Conservation (phyloP, 306 rosid genomes). For the Cucurbita pepo region DNA sequence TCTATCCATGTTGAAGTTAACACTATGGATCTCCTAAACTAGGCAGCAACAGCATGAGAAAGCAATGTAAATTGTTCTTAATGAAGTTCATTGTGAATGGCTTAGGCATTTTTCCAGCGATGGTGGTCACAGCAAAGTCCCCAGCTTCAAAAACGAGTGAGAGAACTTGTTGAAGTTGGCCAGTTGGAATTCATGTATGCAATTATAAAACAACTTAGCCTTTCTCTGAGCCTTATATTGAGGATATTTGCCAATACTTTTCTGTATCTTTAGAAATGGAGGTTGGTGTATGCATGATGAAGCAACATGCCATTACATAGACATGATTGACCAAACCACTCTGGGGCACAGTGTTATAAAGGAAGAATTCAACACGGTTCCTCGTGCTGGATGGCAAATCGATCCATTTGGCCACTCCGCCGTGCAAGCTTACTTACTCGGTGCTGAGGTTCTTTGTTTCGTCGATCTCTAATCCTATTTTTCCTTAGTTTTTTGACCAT, state of each 20-base stretch:
- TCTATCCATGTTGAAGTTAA: background rate
- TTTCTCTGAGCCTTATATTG: background rate
- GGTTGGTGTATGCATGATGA: conserved; percentile 99
- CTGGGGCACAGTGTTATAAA: conserved; percentile 57
- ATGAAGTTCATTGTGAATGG: background rate
- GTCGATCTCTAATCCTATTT: background rate
- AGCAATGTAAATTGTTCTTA: background rate
- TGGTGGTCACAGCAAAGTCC: conserved; percentile 73
- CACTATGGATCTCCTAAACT: background rate
- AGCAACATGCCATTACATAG: conserved; percentile 70
- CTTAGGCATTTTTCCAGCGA: conserved; percentile 59
- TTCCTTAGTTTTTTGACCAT: background rate
- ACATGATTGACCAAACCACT: conserved; percentile 92
- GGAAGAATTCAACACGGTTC: conserved; percentile 41
- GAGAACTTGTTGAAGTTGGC: conserved; percentile 42
- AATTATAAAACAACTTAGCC: background rate
- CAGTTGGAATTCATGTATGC: conserved; percentile 66
- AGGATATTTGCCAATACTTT: background rate
- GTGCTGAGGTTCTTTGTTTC: conserved; percentile 49
- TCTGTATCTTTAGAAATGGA: conserved; percentile 45
- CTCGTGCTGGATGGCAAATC: conserved; percentile 85
- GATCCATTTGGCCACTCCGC: conserved; percentile 94
- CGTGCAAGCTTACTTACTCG: conserved; percentile 66
- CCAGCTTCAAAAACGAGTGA: conserved; percentile 38
- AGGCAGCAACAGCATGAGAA: background rate